Evolutionary conservation across 2,329 filamentous ascomycete species (phyloP).

Genomic region (Immersiporthe knoxdaviesiana): DNA sequence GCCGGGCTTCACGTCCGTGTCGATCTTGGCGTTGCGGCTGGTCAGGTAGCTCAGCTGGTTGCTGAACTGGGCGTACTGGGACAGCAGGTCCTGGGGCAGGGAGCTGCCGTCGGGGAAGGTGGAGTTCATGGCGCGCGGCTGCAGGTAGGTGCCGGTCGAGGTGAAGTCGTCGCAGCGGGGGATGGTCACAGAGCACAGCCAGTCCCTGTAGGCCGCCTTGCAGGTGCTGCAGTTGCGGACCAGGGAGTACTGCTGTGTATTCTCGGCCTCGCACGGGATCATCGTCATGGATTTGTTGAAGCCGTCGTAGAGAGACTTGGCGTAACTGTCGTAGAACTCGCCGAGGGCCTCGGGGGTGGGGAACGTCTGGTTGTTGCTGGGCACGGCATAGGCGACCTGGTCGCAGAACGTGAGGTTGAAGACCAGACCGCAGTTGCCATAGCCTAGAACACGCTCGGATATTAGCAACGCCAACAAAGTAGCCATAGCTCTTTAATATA

Average conservation of each 20-base stretch:
- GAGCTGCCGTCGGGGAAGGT: constrained; percentile 70
- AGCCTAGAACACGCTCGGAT: constrained; percentile 43
- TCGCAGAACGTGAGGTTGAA: constrained; percentile 88
- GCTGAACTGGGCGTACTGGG: constrained; percentile 30
- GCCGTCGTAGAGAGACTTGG: constrained; percentile 68
- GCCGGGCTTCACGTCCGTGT: constrained; percentile 72
- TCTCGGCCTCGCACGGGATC: constrained; percentile 78
- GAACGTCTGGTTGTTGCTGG: constrained; percentile 70
- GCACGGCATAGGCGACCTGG: constrained; percentile 88
- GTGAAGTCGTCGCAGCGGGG: constrained; percentile 89
- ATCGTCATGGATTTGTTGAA: constrained; percentile 84
- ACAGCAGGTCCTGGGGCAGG: constrained; percentile 46
- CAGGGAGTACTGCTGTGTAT: constrained; percentile 79
- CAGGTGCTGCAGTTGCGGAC: constrained; percentile 78
- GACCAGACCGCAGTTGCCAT: constrained; percentile 82
- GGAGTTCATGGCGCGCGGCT: constrained; percentile 72
- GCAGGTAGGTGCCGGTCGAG: constrained; percentile 54
- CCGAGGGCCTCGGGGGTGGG: constrained; percentile 65
- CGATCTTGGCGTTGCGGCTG: constrained; percentile 75
- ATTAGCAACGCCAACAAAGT: not conserved
- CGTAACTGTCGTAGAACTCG: constrained; percentile 77
- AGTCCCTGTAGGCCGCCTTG: constrained; percentile 80
- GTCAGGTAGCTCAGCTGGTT: constrained; percentile 44
- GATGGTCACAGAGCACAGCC: constrained; percentile 92
- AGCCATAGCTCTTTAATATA: constrained; percentile 7